Evolutionary conservation across 352 stramenopile genomes (phyloP).

Genomic region (Plasmopara muralis): DNA sequence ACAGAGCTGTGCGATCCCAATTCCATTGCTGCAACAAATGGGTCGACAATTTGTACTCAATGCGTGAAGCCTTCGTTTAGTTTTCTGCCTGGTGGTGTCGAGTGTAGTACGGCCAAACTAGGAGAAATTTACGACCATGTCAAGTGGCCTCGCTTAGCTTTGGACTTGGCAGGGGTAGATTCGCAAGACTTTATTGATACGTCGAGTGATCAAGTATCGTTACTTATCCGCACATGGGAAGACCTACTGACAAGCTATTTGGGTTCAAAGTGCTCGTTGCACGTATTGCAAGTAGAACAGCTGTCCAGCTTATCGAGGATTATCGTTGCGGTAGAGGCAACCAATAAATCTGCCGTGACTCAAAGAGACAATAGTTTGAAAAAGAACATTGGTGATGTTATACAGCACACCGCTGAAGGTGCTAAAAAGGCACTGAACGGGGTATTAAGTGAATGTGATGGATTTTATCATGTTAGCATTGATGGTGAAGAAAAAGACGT

Average conservation of each 20-base stretch:
- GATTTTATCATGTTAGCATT: neutral
- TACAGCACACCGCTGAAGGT: slow-evolving; percentile 12
- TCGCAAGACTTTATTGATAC: slow-evolving; percentile 6
- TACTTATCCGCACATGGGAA: slow-evolving; percentile 18
- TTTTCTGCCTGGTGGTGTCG: slow-evolving; percentile 24
- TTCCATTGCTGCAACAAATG: slow-evolving; percentile 13
- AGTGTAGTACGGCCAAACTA: slow-evolving; percentile 21
- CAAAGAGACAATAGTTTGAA: neutral
- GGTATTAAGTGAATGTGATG: slow-evolving; percentile 13
- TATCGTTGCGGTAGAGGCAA: slow-evolving; percentile 24
- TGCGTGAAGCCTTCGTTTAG: slow-evolving; percentile 27
- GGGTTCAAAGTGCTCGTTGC: slow-evolving; percentile 12
- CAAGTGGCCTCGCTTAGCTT: slow-evolving; percentile 24
- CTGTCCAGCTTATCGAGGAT: slow-evolving; percentile 6
- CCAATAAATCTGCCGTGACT: neutral
- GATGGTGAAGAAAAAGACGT: slow-evolving; percentile 1
- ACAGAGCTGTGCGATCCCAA: slow-evolving; percentile 27
- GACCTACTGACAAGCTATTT: slow-evolving; percentile 19
- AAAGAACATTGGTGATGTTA: slow-evolving; percentile 2
- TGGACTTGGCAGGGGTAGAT: slow-evolving; percentile 20
- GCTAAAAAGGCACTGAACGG: slow-evolving; percentile 12
- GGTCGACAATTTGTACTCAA: slow-evolving; percentile 21
- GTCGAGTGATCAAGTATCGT: neutral
- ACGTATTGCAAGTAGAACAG: slow-evolving; percentile 21
- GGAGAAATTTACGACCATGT: slow-evolving; percentile 44